phyloP scores from a whole-genome alignment of 441 rosid genomes.

The Euphorbia schlechtendalii region DNA sequence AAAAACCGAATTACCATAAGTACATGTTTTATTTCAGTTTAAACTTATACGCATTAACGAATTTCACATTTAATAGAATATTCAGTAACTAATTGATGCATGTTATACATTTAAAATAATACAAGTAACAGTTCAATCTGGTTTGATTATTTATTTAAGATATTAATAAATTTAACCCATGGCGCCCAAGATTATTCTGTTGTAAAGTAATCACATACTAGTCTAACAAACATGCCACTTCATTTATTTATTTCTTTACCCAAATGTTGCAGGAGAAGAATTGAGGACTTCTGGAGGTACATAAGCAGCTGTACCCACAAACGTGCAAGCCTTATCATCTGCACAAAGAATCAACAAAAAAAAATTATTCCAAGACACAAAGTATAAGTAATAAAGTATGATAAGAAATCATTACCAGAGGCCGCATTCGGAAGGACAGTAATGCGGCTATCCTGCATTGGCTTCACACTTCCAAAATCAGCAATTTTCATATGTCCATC shows the following conservation, averaged over 20 bases:
- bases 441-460: slow-evolving; percentile 88
- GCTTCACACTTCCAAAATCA: slow-evolving; percentile 99
- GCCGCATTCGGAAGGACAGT: slow-evolving; percentile 96
- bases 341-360: slow-evolving; percentile 25
- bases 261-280: slow-evolving; percentile 96
- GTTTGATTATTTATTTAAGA: not conserved
- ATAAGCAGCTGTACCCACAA: slow-evolving; percentile 98
- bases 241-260: slow-evolving; percentile 37
- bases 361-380: slow-evolving; percentile 18
- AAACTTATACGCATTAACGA: too few relatives aligned
- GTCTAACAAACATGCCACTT: slow-evolving; percentile 6
- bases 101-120: too few relatives aligned
- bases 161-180: not conserved
- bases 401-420: slow-evolving; percentile 50
- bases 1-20: not conserved
- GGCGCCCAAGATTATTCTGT: not conserved
- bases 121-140: too few relatives aligned
- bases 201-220: slow-evolving; percentile 3
- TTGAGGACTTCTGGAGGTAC: slow-evolving; percentile 99
- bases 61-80: too few relatives aligned
- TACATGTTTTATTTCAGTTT: too few relatives aligned
- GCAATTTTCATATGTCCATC: slow-evolving; percentile 98
- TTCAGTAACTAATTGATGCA: too few relatives aligned
- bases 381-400: not conserved
- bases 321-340: slow-evolving; percentile 98